Percentiles rank a stretch among this genome's conserved stretches.
Conservation (phyloP, 2,329 filamentous ascomycete species). For the Fusarium sp. region DNA sequence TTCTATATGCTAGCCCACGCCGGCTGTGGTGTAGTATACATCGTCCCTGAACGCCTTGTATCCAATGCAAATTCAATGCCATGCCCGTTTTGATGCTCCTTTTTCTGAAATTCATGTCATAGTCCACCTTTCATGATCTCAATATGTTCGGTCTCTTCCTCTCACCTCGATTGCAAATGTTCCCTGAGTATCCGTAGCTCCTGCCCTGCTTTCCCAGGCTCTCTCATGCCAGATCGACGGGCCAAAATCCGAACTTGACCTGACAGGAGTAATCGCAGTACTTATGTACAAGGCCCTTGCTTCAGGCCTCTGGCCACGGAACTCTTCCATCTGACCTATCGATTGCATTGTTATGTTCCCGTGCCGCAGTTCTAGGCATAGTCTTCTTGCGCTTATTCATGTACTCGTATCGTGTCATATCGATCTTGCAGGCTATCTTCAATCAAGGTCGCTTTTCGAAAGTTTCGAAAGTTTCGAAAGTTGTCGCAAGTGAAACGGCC, state of each 20-base stretch:
- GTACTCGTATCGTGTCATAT: background rate
- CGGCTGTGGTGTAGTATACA: background rate
- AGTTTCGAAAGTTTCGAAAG: background rate
- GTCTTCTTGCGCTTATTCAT: background rate
- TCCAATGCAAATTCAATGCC: slow-evolving; percentile 35
- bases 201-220: background rate
- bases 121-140: background rate
- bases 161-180: background rate
- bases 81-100: slow-evolving; percentile 7
- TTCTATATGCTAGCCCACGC: background rate
- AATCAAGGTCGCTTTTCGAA: background rate
- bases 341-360: background rate
- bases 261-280: background rate
- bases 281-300: background rate
- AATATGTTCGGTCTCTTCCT: background rate
- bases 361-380: background rate
- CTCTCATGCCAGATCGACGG: background rate
- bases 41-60: slow-evolving; percentile 30
- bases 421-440: background rate
- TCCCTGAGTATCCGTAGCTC: background rate
- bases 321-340: background rate
- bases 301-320: background rate
- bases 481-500: background rate
- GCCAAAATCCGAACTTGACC: background rate
- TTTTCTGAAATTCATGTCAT: slow-evolving; percentile 1